These are phyloP conservation scores for Sarocladium strictum DNA, from an alignment of 2,329 filamentous ascomycete species.

Conservation along the genomic window DNA sequence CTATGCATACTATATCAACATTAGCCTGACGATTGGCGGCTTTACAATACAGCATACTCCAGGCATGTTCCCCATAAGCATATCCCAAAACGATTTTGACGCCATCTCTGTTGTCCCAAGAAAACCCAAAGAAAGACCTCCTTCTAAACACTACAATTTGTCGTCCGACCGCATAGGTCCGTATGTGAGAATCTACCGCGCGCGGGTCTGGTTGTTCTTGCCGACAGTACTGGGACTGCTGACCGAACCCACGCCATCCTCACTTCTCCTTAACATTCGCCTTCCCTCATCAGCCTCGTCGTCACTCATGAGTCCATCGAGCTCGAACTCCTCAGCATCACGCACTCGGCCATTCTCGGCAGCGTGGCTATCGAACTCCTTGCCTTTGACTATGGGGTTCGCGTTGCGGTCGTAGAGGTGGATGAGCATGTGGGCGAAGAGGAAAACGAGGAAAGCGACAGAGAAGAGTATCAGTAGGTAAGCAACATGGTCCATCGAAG, in stretches of 20 bases:
- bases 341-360: conserved; percentile 53
- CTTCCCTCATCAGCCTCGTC: conserved; percentile 60
- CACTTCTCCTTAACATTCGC: conserved; percentile 28
- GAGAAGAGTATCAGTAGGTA: conserved; percentile 92
- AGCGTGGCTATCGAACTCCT: conserved; percentile 29
- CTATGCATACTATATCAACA: background rate
- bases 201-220: conserved; percentile 24
- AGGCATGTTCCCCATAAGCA: background rate
- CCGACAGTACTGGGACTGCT: conserved; percentile 34
- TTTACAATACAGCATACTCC: conserved; percentile 4
- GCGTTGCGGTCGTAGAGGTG: conserved; percentile 68
- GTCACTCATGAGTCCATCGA: conserved; percentile 84
- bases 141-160: background rate
- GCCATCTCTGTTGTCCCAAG: background rate
- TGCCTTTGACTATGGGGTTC: conserved; percentile 28
- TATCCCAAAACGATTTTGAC: background rate
- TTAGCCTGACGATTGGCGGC: background rate
- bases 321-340: conserved; percentile 89
- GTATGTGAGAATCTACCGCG: conserved; percentile 16
- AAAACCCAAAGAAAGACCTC: background rate
- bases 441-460: conserved; percentile 81
- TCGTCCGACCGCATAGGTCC: background rate
- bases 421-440: conserved; percentile 84
- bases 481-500: conserved; percentile 78
- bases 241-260: conserved; percentile 17